phyloP scores from a whole-genome alignment of 2,329 filamentous ascomycete species.

The Diaporthe longicolla region DNA sequence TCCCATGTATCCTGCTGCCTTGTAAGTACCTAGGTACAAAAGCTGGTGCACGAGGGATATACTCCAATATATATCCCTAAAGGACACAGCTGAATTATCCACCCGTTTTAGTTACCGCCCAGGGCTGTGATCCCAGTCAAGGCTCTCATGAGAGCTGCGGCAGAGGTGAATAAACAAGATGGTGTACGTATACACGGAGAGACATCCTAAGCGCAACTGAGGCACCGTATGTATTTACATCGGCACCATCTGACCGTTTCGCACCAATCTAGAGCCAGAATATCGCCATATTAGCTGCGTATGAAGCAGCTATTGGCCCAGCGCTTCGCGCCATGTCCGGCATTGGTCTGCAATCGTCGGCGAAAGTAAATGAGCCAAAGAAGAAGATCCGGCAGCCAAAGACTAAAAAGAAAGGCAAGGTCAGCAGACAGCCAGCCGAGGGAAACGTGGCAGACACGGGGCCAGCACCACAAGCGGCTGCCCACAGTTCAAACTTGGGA shows the following conservation, averaged over 20 bases:
- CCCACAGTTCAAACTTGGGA: no score
- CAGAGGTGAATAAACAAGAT: slow-evolving; percentile 23
- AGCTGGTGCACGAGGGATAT: no score
- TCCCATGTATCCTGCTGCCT: slow-evolving; percentile 35
- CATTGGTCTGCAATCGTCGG: not conserved
- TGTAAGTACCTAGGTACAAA: slow-evolving; percentile 28
- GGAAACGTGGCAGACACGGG: not conserved
- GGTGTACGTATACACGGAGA: slow-evolving; percentile 31
- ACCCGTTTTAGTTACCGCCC: slow-evolving; percentile 17
- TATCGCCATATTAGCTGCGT: slow-evolving; percentile 30
- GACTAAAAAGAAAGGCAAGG: slow-evolving; percentile 3
- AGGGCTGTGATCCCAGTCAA: slow-evolving; percentile 28
- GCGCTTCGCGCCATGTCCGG: slow-evolving; percentile 34
- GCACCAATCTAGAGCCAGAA: slow-evolving; percentile 13
- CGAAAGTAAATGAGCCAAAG: not conserved
- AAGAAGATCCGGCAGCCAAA: not conserved
- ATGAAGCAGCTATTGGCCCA: slow-evolving; percentile 39
- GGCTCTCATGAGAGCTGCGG: slow-evolving; percentile 32
- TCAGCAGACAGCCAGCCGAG: not conserved
- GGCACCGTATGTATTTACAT: not conserved
- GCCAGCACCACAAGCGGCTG: not conserved
- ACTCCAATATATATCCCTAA: not conserved
- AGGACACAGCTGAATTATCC: not conserved
- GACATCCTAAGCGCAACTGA: not conserved
- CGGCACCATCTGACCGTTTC: not conserved